These are phyloP conservation scores for Mollisiaceae sp. DNA, from an alignment of 2,329 filamentous ascomycete genomes.

Conservation along the genomic window DNA sequence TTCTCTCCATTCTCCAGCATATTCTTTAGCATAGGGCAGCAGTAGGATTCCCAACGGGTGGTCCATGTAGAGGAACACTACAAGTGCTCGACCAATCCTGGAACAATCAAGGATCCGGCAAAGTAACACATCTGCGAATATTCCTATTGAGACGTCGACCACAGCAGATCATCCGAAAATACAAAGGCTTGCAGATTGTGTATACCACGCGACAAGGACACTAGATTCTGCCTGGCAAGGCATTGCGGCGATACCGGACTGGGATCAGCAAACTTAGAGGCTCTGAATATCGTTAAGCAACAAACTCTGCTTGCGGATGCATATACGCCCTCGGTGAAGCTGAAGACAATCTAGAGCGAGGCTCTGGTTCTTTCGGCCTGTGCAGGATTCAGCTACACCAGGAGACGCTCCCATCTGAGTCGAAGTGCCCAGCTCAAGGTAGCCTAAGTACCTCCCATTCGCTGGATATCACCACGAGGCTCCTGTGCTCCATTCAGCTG, in stretches of 20 bases:
- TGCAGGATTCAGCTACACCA: background rate
- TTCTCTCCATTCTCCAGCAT: background rate
- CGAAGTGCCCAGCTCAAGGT: background rate
- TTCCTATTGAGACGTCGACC: background rate
- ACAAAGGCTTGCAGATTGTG: background rate
- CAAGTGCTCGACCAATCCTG: background rate
- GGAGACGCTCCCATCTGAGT: background rate
- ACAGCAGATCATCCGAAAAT: constrained; percentile 8
- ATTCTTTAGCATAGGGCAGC: background rate
- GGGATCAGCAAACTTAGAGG: background rate
- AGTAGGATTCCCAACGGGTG: background rate
- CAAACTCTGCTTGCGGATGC: background rate
- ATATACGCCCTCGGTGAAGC: background rate
- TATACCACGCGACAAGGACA: background rate
- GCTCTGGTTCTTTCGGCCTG: background rate
- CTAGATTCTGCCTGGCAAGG: background rate
- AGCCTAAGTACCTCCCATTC: background rate
- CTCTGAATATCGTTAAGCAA: background rate
- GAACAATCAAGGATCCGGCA: background rate
- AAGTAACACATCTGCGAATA: background rate
- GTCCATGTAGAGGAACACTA: background rate
- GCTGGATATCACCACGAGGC: background rate
- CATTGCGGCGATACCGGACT: background rate
- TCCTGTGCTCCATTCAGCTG: background rate
- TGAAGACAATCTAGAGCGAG: background rate